phyloP scores from a whole-genome alignment of 208 protist species.

The Leishmania arabica region DNA sequence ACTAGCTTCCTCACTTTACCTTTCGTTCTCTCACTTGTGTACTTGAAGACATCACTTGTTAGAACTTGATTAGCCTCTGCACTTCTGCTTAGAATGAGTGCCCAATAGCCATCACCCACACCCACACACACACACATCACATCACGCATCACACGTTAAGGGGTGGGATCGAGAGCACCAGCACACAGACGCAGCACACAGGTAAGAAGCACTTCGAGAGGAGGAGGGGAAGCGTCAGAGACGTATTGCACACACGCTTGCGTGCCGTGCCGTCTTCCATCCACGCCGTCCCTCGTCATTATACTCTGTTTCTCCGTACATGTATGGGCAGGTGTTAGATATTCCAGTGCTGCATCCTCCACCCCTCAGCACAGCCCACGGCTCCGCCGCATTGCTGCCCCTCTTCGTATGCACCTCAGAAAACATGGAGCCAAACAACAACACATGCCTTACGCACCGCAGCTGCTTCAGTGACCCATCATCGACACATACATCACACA shows the following conservation, averaged over 20 bases:
- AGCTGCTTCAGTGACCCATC: neutral
- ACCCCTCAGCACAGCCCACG: neutral
- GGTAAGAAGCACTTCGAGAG: neutral
- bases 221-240: neutral
- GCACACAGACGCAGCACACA: neutral
- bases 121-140: too few relatives aligned
- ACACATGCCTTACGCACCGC: neutral
- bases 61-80: too few relatives aligned
- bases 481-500: neutral
- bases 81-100: neutral
- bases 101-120: too few relatives aligned
- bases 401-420: neutral
- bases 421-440: too few relatives aligned
- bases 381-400: neutral
- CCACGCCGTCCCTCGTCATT: neutral
- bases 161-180: too few relatives aligned
- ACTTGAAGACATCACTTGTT: neutral
- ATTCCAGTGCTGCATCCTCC: neutral
- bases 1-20: neutral
- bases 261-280: neutral
- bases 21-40: neutral
- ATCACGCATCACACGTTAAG: neutral
- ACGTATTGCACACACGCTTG: neutral
- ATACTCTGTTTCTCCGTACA: neutral
- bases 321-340: neutral